These are phyloP conservation scores for Eucalyptus coolabah DNA, from an alignment of 345 rosid genomes.

Conservation along the genomic window DNA sequence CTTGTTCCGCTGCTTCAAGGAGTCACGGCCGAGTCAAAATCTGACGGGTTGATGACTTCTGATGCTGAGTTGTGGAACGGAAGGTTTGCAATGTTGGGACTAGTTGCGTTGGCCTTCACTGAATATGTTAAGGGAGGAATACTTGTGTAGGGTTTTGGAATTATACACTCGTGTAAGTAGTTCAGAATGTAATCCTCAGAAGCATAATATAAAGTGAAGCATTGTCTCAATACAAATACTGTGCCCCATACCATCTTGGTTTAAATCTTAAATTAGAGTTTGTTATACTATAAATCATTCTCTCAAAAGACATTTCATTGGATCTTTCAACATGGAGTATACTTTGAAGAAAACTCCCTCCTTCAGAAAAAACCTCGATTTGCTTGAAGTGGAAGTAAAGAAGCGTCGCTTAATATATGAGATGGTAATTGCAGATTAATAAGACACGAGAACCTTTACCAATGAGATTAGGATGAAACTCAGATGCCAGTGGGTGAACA, in stretches of 20 bases:
- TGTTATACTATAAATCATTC: background rate
- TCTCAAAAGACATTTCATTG: background rate
- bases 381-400: background rate
- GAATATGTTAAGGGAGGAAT: conserved; percentile 64
- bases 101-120: conserved; percentile 66
- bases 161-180: background rate
- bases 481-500: background rate
- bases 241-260: background rate
- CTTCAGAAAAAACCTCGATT: background rate
- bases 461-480: background rate
- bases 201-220: background rate
- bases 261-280: background rate
- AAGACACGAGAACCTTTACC: background rate
- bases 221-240: background rate
- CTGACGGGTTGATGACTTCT: conserved; percentile 56
- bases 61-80: conserved; percentile 84
- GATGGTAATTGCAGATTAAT: background rate
- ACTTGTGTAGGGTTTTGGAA: background rate
- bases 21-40: conserved; percentile 39
- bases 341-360: background rate
- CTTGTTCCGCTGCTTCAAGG: conserved; percentile 50
- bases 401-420: background rate
- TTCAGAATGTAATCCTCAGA: background rate
- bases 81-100: conserved; percentile 69
- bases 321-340: background rate